These are phyloP conservation scores for Rehmannia glutinosa DNA, from an alignment of 257 asterid species.

Conservation along the genomic window DNA sequence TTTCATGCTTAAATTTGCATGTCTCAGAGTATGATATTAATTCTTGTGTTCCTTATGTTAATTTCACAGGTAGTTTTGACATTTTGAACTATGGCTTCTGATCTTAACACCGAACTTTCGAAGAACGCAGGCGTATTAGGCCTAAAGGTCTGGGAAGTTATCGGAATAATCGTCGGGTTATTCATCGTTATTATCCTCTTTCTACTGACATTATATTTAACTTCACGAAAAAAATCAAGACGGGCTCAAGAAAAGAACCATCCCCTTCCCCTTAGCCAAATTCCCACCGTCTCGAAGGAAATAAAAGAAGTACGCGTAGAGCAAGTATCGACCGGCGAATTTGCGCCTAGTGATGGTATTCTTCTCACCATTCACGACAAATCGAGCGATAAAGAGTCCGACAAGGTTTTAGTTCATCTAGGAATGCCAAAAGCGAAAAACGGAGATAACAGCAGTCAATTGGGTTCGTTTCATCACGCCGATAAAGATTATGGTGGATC, in stretches of 20 bases:
- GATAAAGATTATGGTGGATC: slow-evolving; percentile 72
- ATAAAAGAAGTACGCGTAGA: slow-evolving; percentile 89
- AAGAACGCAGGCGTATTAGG: slow-evolving; percentile 55
- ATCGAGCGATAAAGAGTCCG: slow-evolving; percentile 68
- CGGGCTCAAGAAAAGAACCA: slow-evolving; percentile 39
- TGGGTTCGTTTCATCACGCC: slow-evolving; percentile 58
- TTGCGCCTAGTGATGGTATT: slow-evolving; percentile 66
- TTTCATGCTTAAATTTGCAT: too few relatives aligned
- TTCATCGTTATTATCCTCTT: slow-evolving; percentile 65
- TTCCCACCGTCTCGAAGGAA: slow-evolving; percentile 79
- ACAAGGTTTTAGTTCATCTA: slow-evolving; percentile 68
- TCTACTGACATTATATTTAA: slow-evolving; percentile 52
- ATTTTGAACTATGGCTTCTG: slow-evolving; percentile 71
- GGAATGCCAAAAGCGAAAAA: slow-evolving; percentile 55
- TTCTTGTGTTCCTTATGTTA: slow-evolving; percentile 8
- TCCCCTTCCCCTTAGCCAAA: slow-evolving; percentile 63
- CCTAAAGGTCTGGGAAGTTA: slow-evolving; percentile 87
- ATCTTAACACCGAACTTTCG: slow-evolving; percentile 65
- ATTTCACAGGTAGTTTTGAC: neutral
- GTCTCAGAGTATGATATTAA: neutral
- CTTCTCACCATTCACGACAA: slow-evolving; percentile 83
- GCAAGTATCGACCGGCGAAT: slow-evolving; percentile 58
- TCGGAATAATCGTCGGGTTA: slow-evolving; percentile 75
- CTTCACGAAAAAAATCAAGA: slow-evolving; percentile 66
- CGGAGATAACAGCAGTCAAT: slow-evolving; percentile 55